phyloP scores from a whole-genome alignment of 306 rosid species.

The Acmispon strigosus region DNA sequence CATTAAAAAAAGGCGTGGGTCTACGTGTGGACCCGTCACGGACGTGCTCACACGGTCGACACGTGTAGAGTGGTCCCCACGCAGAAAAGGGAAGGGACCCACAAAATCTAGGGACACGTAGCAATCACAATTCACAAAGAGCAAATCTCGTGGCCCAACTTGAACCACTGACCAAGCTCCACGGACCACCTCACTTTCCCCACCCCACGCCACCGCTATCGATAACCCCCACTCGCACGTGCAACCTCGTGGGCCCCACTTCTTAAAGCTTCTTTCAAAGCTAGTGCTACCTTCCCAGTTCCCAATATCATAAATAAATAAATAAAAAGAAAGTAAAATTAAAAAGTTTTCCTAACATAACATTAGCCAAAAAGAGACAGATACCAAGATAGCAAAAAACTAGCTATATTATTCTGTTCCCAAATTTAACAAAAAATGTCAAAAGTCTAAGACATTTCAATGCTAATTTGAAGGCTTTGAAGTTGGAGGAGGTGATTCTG shows the following conservation, averaged over 20 bases:
- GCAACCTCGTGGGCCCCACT: not conserved
- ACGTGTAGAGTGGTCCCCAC: constrained; percentile 15
- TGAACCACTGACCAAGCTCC: constrained; percentile 35
- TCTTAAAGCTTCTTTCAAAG: not conserved
- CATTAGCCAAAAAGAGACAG: not conserved
- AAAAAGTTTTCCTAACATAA: not conserved
- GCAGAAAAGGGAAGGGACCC: constrained; percentile 13
- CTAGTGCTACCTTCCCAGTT: not conserved
- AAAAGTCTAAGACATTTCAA: not conserved
- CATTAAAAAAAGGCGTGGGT: too few species aligned
- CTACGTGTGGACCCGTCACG: not conserved
- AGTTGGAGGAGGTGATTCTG: constrained; percentile 31
- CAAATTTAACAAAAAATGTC: not conserved
- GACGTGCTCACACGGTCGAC: not conserved
- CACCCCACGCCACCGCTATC: not conserved
- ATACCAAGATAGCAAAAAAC: not conserved
- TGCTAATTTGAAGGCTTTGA: constrained; percentile 34
- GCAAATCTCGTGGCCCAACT: constrained; percentile 38
- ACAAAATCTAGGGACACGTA: constrained; percentile 28
- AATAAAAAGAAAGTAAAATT: not conserved
- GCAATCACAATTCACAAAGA: constrained; percentile 27
- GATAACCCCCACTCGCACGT: constrained; percentile 4
- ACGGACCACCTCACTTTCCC: constrained; percentile 27
- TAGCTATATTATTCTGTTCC: not conserved
- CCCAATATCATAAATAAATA: not conserved